Evolutionary conservation across 441 rosid species (phyloP), one percentile per base, ranked within the genome.

Genomic region (Pelargonium myrrhifolium): DNA sequence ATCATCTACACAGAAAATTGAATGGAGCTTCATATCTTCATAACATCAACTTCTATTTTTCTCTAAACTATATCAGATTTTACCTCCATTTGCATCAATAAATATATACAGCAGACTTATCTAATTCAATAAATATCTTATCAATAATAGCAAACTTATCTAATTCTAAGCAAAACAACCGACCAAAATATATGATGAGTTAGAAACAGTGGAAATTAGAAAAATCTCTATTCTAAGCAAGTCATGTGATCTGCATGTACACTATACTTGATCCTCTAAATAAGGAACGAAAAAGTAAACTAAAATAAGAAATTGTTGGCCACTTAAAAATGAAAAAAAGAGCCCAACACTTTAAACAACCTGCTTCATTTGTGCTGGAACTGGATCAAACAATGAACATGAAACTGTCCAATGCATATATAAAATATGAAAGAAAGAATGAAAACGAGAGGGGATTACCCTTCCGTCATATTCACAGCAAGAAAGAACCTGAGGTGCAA

Each of bases 381-480:
- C 40, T 9, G 55, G 17, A 51, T 20, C 58, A 7, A 51, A 51
- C 21, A 51, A 51, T 51, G 58, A 51, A 15, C 58, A 58, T 10
- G 42, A 6, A 4, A 53, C 40, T 53, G 22, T 74, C 21, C 17
- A 64, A 9, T 4, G 11, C 58, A 15, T 15, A 51, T 15, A 51
- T 51, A 15, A 51, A 51, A 51, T 51, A 0, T 12, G 58, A 51
- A 51, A 51, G 58, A 17, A 51, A 51, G 58, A 51, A 45, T 3
- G 51, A 10, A 45, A 11, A 11, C 4, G n/a, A n/a, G 18, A 45
- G 3, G 1, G 9, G 65, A 74, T 51, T 72, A 90, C 98, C 87
- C 89, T 93, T 71, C 98, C 98, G 65, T 93, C 96, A 68, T 90
- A 93, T 71, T 90, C 98, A 72, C 81, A 75, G 37, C 92, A 85